These are phyloP conservation scores for Penicillium desertorum DNA, from an alignment of 495 filamentous ascomycete genomes.

Conservation along the genomic window DNA sequence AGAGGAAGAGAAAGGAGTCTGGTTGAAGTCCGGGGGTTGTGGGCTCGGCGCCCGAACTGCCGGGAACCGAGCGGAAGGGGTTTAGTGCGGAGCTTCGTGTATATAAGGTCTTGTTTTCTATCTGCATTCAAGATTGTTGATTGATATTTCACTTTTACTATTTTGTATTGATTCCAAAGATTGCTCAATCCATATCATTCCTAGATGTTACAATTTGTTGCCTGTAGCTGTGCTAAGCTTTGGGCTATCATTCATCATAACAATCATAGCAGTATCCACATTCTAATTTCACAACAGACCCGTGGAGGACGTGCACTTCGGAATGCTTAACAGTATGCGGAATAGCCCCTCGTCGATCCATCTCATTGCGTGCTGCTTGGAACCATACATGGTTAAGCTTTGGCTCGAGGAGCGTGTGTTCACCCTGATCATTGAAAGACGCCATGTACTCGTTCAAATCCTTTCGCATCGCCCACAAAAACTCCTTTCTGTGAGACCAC, in stretches of 20 bases:
- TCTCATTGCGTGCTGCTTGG: conserved; percentile 26
- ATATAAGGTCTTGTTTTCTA: neutral
- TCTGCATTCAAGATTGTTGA: no score
- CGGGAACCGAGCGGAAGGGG: conserved; percentile 15
- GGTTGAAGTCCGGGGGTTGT: conserved; percentile 1
- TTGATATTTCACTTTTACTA: no score
- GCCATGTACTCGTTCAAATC: conserved; percentile 27
- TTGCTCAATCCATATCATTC: neutral
- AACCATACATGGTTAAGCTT: conserved; percentile 32
- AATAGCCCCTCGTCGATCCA: conserved; percentile 24
- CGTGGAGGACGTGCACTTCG: conserved; percentile 26
- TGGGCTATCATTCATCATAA: neutral
- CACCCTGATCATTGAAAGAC: neutral
- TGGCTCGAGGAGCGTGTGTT: neutral
- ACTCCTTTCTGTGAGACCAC: conserved; percentile 32
- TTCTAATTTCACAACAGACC: conserved; percentile 17
- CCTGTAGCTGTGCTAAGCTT: neutral
- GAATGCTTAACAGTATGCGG: conserved; percentile 28
- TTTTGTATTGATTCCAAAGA: neutral
- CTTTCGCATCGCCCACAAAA: conserved; percentile 30
- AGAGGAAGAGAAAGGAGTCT: neutral
- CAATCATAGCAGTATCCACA: conserved; percentile 27
- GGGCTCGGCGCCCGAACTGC: conserved; percentile 22
- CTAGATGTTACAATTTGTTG: neutral
- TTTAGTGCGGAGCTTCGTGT: neutral